These are phyloP conservation scores for Kodamaea restingae DNA, from an alignment of 805 yeast genomes.

Conservation along the genomic window DNA sequence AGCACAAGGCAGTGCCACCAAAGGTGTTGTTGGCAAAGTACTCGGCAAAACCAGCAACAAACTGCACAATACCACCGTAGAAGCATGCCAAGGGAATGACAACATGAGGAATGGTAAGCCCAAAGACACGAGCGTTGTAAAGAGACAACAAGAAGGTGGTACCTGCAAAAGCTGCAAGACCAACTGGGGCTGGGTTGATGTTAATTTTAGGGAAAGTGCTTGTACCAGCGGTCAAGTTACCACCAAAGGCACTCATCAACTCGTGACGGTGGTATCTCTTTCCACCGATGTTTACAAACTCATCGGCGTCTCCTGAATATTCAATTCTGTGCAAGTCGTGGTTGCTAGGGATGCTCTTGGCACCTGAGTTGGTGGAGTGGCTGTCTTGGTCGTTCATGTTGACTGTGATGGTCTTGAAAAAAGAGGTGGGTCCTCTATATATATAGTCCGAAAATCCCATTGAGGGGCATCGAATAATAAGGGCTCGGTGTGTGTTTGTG, in stretches of 20 bases:
- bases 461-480: slow-evolving; percentile 1
- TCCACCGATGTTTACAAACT: slow-evolving; percentile 40
- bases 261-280: slow-evolving; percentile 48
- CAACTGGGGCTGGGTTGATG: slow-evolving; percentile 53
- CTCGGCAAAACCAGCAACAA: slow-evolving; percentile 51
- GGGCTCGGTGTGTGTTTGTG: not conserved
- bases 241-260: slow-evolving; percentile 61
- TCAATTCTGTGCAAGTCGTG: slow-evolving; percentile 8
- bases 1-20: slow-evolving; percentile 50
- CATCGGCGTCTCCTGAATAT: slow-evolving; percentile 33
- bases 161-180: slow-evolving; percentile 46
- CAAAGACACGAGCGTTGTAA: slow-evolving; percentile 43
- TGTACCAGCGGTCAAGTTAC: slow-evolving; percentile 45
- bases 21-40: slow-evolving; percentile 50
- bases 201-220: slow-evolving; percentile 45
- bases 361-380: slow-evolving; percentile 4
- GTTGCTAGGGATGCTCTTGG: slow-evolving; percentile 2
- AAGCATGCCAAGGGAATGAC: slow-evolving; percentile 45
- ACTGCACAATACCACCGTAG: slow-evolving; percentile 48
- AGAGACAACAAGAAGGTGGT: slow-evolving; percentile 48
- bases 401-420: not conserved
- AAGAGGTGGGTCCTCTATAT: not conserved
- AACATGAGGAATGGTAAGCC: slow-evolving; percentile 40
- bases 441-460: not conserved
- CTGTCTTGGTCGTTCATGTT: slow-evolving; percentile 8